Base-by-base conservation (phyloP, 345 rosid species). In the Eucalyptus rudis region DNA sequence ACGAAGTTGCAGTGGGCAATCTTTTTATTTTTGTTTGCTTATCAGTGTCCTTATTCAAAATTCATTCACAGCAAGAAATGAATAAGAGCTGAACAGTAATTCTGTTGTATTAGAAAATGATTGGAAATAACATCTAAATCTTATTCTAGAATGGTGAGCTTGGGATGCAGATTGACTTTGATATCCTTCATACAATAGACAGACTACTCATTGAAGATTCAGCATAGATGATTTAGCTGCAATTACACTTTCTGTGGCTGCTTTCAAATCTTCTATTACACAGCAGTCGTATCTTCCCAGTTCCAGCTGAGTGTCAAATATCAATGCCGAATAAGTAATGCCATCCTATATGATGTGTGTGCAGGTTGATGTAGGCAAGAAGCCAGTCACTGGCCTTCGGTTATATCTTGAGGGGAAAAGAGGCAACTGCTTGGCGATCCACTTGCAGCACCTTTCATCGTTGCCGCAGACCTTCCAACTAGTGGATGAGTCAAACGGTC, bases 401-500 rank as follows among this genome's bases (percentile, higher is more conserved):
- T 92, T 93, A 83, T 92, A 92, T 87, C 91, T 93, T 29, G 95
- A 93, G 90, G 95, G 95, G 31, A 93, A 91, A 89, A 91, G 92
- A 87, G 90, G 93, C 90, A 93, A 92, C 49, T 91, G 92, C 89
- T 88, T 93, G 66, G 95, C 95, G 87, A 90, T 93, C 50, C 95
- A 93, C 86, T 87, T 93, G 90, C 95, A 93, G 90, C 95, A 93
- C 91, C 95, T 92, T 51, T 93, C 95, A 8, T 91, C 95, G 16
- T 92, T 91, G 88, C 95, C 95, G 5, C 91, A 92, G 89, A 91
- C 91, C 90, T 93, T 93, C 87, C 95, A 90, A 88, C 91, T 93
- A 27, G 88, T 51, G 50, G 93, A 92, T 86, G 93, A 92, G 71
- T 86, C 92, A 10, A 62, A 80, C 20, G 31, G 88, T 14, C 80